phyloP scores from a whole-genome alignment of 352 stramenopile genomes.

The Globisporangium splendens region DNA sequence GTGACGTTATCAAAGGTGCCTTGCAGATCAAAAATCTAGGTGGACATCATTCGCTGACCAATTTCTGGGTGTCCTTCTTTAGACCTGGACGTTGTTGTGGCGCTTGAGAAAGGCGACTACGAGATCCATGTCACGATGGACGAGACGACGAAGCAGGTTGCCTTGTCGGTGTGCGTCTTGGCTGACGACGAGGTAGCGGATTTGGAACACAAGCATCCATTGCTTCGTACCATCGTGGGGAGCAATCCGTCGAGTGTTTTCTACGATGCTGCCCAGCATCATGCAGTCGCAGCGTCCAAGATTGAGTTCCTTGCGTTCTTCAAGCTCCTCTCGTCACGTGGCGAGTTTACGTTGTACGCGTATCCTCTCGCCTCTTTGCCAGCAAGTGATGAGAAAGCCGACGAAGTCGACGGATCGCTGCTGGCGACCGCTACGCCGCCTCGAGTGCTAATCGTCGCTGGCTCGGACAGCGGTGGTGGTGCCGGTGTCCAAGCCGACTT shows the following conservation, averaged over 20 bases:
- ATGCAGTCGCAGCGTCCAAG: constrained; percentile 7
- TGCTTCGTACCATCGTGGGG: constrained; percentile 10
- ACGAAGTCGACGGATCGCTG: not conserved
- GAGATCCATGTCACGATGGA: constrained; percentile 15
- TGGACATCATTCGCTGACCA: not conserved
- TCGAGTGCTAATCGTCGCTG: constrained; percentile 90
- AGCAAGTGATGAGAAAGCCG: too few relatives aligned
- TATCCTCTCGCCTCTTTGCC: constrained; percentile 1
- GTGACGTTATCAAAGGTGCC: not conserved
- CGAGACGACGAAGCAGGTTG: not conserved
- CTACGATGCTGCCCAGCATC: constrained; percentile 7
- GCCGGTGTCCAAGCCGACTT: constrained; percentile 94
- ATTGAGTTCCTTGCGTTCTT: constrained; percentile 26
- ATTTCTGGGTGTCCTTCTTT: not conserved
- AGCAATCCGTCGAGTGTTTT: constrained; percentile 1
- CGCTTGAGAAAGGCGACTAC: constrained; percentile 18
- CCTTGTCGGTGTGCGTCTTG: not conserved
- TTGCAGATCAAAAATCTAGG: too few relatives aligned
- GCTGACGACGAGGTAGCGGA: not conserved
- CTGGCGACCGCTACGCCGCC: constrained; percentile 3
- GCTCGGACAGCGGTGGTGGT: constrained; percentile 87
- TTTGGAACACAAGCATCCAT: constrained; percentile 3
- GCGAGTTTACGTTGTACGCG: constrained; percentile 7
- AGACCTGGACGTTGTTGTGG: constrained; percentile 18
- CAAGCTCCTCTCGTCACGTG: constrained; percentile 13